phyloP scores from a whole-genome alignment of 2,329 filamentous ascomycete genomes.

The Biscogniauxia mediterranea region DNA sequence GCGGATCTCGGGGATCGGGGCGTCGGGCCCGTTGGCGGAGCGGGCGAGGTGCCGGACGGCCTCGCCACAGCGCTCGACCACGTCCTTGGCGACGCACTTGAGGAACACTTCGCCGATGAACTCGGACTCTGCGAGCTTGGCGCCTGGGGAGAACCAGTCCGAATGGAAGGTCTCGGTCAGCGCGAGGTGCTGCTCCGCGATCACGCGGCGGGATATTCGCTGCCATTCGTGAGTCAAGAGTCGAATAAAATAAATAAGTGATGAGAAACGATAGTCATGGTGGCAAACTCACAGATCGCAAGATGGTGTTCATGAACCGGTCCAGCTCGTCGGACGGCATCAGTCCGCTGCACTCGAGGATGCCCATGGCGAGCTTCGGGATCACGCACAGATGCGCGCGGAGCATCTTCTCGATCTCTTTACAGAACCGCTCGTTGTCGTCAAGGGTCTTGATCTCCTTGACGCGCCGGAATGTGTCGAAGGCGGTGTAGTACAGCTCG shows the following conservation, averaged over 20 bases:
- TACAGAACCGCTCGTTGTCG: constrained; percentile 87
- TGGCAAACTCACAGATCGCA: constrained; percentile 70
- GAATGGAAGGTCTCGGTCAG: constrained; percentile 92
- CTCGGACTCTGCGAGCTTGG: constrained; percentile 69
- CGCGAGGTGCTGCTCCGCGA: constrained; percentile 94
- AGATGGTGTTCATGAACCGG: constrained; percentile 89
- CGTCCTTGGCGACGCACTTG: constrained; percentile 85
- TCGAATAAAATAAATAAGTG: not conserved
- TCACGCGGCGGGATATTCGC: constrained; percentile 93
- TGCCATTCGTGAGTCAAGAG: constrained; percentile 34
- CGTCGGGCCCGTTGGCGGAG: constrained; percentile 69
- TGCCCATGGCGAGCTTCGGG: constrained; percentile 89
- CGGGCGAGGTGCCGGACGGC: constrained; percentile 73
- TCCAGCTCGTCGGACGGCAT: constrained; percentile 82
- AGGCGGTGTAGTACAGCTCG: constrained; percentile 95
- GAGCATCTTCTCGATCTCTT: constrained; percentile 74
- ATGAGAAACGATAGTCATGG: not conserved
- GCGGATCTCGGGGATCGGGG: constrained; percentile 74
- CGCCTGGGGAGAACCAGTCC: constrained; percentile 82
- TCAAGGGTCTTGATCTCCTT: constrained; percentile 81
- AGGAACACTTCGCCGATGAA: constrained; percentile 96
- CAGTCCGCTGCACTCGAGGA: constrained; percentile 82
- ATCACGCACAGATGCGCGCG: constrained; percentile 91
- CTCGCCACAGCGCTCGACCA: constrained; percentile 78
- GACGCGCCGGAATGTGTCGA: constrained; percentile 82